Percentiles rank a stretch among this genome's conserved stretches.
These are phyloP conservation scores for Lagenidium sp. DNA, from an alignment of 352 stramenopile species.

Conservation along the genomic window DNA sequence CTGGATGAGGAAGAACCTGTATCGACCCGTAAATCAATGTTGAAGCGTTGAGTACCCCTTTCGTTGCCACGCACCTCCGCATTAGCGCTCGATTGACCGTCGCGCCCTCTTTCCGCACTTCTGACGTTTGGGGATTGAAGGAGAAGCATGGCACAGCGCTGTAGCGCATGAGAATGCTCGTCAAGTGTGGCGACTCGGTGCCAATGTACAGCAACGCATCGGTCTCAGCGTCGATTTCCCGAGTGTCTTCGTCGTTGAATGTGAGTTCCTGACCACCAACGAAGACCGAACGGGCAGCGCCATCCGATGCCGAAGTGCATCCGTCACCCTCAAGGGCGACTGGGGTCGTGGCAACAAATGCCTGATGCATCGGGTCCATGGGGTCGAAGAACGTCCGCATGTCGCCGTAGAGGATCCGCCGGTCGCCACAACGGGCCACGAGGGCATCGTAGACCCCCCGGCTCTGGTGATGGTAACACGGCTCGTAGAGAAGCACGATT, in stretches of 20 bases:
- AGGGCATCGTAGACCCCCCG: constrained; percentile 32
- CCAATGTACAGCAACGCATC: constrained; percentile 67
- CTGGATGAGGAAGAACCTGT: constrained; percentile 82
- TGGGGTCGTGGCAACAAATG: neutral
- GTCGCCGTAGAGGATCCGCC: constrained; percentile 36
- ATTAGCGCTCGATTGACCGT: constrained; percentile 68
- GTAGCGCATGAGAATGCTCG: constrained; percentile 74
- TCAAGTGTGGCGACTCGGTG: constrained; percentile 66
- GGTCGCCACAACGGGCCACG: constrained; percentile 22
- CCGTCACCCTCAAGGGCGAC: too few species aligned
- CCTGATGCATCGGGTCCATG: constrained; percentile 13
- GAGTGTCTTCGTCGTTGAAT: constrained; percentile 13
- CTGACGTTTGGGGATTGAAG: constrained; percentile 45
- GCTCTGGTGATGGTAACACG: constrained; percentile 83
- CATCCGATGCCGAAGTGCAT: neutral
- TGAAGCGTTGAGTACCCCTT: too few species aligned
- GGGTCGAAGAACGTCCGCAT: constrained; percentile 75
- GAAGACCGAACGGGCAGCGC: constrained; percentile 4
- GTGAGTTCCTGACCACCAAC: constrained; percentile 58
- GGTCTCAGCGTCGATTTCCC: constrained; percentile 24
- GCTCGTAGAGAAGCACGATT: constrained; percentile 89
- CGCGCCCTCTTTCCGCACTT: constrained; percentile 40
- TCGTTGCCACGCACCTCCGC: constrained; percentile 1
- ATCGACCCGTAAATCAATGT: too few species aligned
- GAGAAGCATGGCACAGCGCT: constrained; percentile 61